Evolutionary conservation across 495 filamentous ascomycete genomes (phyloP).

Genomic region (Hypoxylon rickii): DNA sequence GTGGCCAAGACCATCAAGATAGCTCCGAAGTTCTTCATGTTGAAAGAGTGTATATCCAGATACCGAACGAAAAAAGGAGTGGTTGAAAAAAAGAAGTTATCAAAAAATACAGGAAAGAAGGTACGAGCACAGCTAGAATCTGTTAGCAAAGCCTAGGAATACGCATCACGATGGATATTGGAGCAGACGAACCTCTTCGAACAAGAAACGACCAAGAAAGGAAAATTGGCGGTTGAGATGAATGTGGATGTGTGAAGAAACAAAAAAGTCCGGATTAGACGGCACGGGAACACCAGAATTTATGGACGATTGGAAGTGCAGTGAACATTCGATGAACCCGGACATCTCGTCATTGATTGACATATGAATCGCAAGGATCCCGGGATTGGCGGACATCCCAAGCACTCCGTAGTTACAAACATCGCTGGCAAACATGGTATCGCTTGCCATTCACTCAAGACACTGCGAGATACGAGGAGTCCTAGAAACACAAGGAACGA

Average conservation of each 20-base stretch:
- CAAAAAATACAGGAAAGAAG: slow-evolving; percentile 37
- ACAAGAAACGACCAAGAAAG: slow-evolving; percentile 38
- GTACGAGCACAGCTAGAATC: slow-evolving; percentile 46
- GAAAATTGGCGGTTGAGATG: slow-evolving; percentile 24
- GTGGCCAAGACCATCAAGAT: slow-evolving; percentile 43
- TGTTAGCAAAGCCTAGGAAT: slow-evolving; percentile 3
- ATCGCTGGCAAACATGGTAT: slow-evolving; percentile 14
- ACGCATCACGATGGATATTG: slow-evolving; percentile 8
- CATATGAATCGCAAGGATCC: slow-evolving; percentile 13
- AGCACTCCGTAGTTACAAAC: background rate
- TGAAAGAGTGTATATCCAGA: slow-evolving; percentile 37
- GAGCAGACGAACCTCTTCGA: slow-evolving; percentile 38
- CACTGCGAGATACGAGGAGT: slow-evolving; percentile 5
- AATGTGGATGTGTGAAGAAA: slow-evolving; percentile 35
- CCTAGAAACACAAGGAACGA: slow-evolving; percentile 21
- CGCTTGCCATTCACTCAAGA: slow-evolving; percentile 3
- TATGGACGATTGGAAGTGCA: slow-evolving; percentile 34
- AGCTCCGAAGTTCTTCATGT: slow-evolving; percentile 48
- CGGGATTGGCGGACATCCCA: slow-evolving; percentile 16
- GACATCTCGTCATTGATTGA: slow-evolving; percentile 28
- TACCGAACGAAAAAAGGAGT: slow-evolving; percentile 27
- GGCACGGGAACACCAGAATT: slow-evolving; percentile 27
- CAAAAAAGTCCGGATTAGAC: slow-evolving; percentile 13
- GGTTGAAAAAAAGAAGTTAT: slow-evolving; percentile 26
- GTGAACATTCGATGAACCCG: slow-evolving; percentile 18